Evolutionary conservation across 2,329 filamentous ascomycete genomes (phyloP), one percentile per base, ranked within the genome.

Genomic region (Beauveria australis): DNA sequence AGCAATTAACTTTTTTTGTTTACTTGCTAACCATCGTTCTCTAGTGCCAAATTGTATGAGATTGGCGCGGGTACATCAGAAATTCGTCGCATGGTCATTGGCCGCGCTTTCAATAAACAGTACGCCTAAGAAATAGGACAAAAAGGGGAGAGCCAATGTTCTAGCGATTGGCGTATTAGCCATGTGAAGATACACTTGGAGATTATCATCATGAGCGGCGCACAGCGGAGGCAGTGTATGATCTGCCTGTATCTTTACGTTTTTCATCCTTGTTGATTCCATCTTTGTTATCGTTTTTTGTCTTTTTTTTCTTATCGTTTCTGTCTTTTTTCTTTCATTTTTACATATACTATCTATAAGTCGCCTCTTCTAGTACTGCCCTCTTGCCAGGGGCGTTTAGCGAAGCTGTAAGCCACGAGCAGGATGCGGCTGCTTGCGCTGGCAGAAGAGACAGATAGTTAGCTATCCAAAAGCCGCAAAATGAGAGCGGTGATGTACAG

Each of bases 41-140:
- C 37, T 64, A 85, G 82, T 74, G 84, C 84, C 41, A 87, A 88
- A 72, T 74, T 99, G 63, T 99, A 99, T 73, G 94, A 97, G 76
- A 97, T 99, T 71, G 94, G 94, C 1, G 94, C 94, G 5, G 94
- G 94, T 6, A 97, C 94, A 3, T 96, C 91, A 63, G 94, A 99
- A 77, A 88, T 99, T 55, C 81, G 94, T 66, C 82, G 92, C 65
- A 95, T 97, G 85, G 91, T 99, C 5, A 96, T 99, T 70, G 93
- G 94, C 30, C 81, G 92, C 65, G 89, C 87, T 1, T 97, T 96
- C 67, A 96, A 96, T 74, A 92, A 89, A 76, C 88, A 95, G 74
- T 96, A 87, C 72, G 83, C 78, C 48, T 74, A 61, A 63, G 37
- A 12, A 8, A 46, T 26, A 22, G 26, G 40, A 4, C 9, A 3